A percentile compares a stretch with the other conserved stretches of the same genome.
These are phyloP conservation scores for Pseudocercospora musae DNA, from an alignment of 2,329 filamentous ascomycete species.

Conservation along the genomic window DNA sequence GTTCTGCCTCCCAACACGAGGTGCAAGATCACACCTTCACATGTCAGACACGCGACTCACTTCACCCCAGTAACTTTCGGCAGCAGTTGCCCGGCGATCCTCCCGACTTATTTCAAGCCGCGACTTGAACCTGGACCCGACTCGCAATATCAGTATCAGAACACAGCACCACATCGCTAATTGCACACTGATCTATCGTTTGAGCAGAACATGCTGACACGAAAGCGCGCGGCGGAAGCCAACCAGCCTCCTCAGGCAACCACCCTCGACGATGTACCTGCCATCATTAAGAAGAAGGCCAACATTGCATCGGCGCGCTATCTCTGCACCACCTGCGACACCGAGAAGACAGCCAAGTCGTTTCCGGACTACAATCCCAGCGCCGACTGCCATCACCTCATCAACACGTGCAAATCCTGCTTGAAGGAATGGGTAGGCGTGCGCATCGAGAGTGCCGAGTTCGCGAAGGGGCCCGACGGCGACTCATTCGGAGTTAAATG, in stretches of 20 bases:
- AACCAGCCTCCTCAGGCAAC: not conserved
- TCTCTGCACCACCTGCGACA: conserved; percentile 25
- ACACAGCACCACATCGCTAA: not conserved
- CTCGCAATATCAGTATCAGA: not conserved
- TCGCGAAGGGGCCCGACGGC: conserved; percentile 18
- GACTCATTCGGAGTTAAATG: conserved; percentile 49
- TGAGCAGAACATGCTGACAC: not conserved
- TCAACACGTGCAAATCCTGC: conserved; percentile 38
- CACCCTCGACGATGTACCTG: not conserved
- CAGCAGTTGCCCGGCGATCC: not conserved
- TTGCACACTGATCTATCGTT: not conserved
- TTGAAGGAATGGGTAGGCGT: conserved; percentile 37
- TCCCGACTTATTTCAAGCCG: not conserved
- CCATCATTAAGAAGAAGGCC: conserved; percentile 3
- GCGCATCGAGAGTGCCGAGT: conserved; percentile 23
- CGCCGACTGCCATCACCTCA: conserved; percentile 35
- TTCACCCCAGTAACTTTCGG: not conserved
- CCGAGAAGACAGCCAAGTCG: conserved; percentile 8
- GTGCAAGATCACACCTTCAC: not conserved
- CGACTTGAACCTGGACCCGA: not conserved
- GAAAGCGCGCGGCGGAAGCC: not conserved
- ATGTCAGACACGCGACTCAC: not conserved
- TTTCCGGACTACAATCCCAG: conserved; percentile 39
- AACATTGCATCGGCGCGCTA: conserved; percentile 10
- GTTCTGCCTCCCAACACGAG: not conserved